Evolutionary conservation across 148 eudicot genomes (phyloP).

Genomic region (Simmondsia chinensis): DNA sequence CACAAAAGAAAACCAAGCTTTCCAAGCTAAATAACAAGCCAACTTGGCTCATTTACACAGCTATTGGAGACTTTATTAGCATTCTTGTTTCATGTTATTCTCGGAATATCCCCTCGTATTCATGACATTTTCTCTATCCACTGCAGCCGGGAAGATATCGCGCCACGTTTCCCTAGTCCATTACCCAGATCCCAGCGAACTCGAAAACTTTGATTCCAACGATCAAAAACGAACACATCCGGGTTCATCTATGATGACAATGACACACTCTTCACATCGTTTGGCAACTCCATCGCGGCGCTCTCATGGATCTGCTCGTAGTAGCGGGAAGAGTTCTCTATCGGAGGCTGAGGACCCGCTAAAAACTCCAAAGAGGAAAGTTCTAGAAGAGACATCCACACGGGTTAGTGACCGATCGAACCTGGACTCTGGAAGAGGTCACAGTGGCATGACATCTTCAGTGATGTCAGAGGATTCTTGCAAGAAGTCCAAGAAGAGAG

Average conservation of each 20-base stretch:
- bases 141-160: conserved; percentile 72
- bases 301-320: conserved; percentile 18
- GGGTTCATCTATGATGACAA: conserved; percentile 25
- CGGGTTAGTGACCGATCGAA: conserved; percentile 20
- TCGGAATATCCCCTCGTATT: no score
- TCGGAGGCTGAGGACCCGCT: conserved; percentile 25
- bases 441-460: conserved; percentile 36
- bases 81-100: no score
- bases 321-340: conserved; percentile 31
- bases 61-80: no score
- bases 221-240: conserved; percentile 13
- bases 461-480: conserved; percentile 43
- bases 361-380: conserved; percentile 25
- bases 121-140: conserved; percentile 1
- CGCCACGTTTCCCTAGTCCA: conserved; percentile 66
- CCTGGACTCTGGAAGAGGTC: conserved; percentile 37
- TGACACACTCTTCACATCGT: conserved; percentile 28
- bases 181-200: conserved; percentile 71
- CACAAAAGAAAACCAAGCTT: no score
- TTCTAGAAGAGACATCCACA: conserved; percentile 19
- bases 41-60: no score
- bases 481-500: conserved; percentile 43
- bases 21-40: no score
- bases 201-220: conserved; percentile 14
- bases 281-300: conserved; percentile 32